Conservation (phyloP, 495 filamentous ascomycete genomes). For the Aspergillus indologenus region DNA sequence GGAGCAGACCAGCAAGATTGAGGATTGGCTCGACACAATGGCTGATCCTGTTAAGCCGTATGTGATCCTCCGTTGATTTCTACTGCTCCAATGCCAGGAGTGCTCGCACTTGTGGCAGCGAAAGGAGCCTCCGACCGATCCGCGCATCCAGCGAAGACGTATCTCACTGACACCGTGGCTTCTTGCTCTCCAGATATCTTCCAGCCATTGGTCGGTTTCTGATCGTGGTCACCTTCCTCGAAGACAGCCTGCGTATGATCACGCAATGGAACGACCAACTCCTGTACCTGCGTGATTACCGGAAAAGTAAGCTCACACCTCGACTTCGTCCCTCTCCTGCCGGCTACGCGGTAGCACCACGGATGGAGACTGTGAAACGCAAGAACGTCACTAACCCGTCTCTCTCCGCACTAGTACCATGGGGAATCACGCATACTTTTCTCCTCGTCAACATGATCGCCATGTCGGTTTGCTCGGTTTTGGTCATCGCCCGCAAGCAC, state of each 20-base stretch:
- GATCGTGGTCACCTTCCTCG: conserved; percentile 97
- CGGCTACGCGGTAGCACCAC: conserved; percentile 3
- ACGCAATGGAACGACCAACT: conserved; percentile 99
- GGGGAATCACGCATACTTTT: conserved; percentile 89
- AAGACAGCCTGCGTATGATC: conserved; percentile 92
- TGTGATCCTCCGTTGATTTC: conserved; percentile 35
- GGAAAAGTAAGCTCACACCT: conserved; percentile 67
- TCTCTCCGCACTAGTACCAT: conserved; percentile 60
- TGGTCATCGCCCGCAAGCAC: conserved; percentile 88
- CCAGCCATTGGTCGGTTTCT: conserved; percentile 94
- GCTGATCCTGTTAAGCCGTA: conserved; percentile 96
- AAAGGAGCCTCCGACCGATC: not conserved
- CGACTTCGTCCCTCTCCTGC: conserved; percentile 9
- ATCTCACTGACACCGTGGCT: conserved; percentile 37
- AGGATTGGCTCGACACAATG: conserved; percentile 86
- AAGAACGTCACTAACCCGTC: conserved; percentile 5
- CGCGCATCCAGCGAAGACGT: conserved; percentile 20
- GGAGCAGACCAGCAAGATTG: conserved; percentile 95
- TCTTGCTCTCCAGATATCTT: conserved; percentile 63
- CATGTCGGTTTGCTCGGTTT: conserved; percentile 76
- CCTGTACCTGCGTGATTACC: conserved; percentile 85
- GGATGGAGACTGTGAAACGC: not conserved
- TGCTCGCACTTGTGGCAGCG: not conserved
- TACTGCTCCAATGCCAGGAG: not conserved
- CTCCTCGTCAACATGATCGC: conserved; percentile 85